Conservation (phyloP, 2,329 filamentous ascomycete species). For the Zymoseptoria brevis region DNA sequence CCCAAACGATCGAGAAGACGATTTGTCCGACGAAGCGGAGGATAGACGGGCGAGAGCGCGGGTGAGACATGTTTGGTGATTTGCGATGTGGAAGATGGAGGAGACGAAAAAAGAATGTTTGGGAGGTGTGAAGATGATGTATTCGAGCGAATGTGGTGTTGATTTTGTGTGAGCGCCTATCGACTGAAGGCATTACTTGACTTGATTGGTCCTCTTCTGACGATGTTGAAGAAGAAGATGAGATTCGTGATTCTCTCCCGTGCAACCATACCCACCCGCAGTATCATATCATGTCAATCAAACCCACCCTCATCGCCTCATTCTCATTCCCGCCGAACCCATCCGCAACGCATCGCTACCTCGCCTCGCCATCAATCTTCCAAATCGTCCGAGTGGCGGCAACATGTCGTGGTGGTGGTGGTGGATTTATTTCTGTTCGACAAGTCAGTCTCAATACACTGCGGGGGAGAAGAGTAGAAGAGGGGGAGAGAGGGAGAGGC, state of each 20-base stretch:
- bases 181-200: too few species aligned
- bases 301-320: neutral
- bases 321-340: neutral
- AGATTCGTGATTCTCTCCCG: too few species aligned
- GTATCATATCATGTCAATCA: too few species aligned
- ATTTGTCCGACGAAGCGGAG: constrained; percentile 6
- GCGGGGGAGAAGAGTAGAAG: too few species aligned
- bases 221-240: too few species aligned
- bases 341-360: neutral
- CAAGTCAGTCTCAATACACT: too few species aligned
- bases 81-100: neutral
- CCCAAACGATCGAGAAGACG: constrained; percentile 17
- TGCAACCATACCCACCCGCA: too few species aligned
- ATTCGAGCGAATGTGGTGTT: neutral
- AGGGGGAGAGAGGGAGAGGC: neutral
- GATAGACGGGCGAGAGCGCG: constrained; percentile 14
- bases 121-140: neutral
- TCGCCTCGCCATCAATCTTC: neutral
- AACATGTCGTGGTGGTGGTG: neutral
- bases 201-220: too few species aligned
- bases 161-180: too few species aligned
- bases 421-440: neutral
- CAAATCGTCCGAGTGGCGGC: neutral
- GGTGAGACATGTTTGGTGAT: constrained; percentile 3
- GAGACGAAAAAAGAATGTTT: neutral